Base-by-base conservation (phyloP, 2,329 filamentous ascomycete species). In the Fusarium agapanthi region DNA sequence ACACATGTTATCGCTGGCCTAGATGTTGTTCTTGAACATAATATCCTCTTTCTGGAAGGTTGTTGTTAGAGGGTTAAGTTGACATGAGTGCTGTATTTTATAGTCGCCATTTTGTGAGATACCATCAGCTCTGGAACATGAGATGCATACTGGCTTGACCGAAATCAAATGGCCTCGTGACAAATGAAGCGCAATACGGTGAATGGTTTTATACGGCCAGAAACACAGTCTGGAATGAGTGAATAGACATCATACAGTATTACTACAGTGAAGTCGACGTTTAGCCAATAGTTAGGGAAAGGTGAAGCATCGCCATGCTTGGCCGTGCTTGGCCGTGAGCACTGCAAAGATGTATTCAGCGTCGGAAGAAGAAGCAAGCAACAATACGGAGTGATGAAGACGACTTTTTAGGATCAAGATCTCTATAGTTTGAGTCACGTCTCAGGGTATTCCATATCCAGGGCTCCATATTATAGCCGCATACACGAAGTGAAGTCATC, bases 161-260 rank as follows among this genome's bases (percentile, higher is more conserved):
- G 12, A 8, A 2, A 13, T 40, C 9, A 16, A n/a, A 16, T 5
- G 7, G 1, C 7, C 11, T 38, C 4, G 6, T 54, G 15, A 10
- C 2, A 14, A 30, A 2, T 22, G 18, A 28, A 16, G 11, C 5
- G 0, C 8, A 7, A 11, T 5, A 3, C 7, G 5, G 8, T 22
- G n/a, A 26, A 12, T 51, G 5, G 10, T 9, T 20, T 1, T 3
- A 2, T 20, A 5, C 0, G 0, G 3, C 1, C 2, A 12, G 18
- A 12, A 11, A 14, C 6, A 24, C 4, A 20, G 2, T 26, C 6
- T 6, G 8, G 18, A 12, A 3, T 26, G 2, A 11, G 3, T 20
- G 13, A 35, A 22, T 22, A 7, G 6, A 16, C 18, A 34, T 5
- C 32, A 15, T 4, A 15, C 5, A 26, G 6, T 22, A 15, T 15